Conservation (phyloP, 1,284 basidiomycete species). For the Entoloma clypeatum region DNA sequence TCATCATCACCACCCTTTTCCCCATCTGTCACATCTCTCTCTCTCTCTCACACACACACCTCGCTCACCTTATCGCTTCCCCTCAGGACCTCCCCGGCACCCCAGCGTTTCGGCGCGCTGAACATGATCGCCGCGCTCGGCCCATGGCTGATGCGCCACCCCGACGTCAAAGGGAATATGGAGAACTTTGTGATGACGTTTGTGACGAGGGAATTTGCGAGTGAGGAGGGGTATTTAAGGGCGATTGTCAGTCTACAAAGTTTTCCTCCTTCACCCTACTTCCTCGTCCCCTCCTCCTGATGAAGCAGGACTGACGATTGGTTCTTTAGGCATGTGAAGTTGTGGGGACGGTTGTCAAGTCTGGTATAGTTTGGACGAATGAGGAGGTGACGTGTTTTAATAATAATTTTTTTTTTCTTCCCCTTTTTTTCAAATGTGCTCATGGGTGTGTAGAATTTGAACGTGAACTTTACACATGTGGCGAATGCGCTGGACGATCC, state of each 20-base stretch:
- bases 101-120: conserved; percentile 77
- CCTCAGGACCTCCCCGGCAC: conserved; percentile 47
- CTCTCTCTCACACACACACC: background rate
- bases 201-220: conserved; percentile 68
- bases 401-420: conserved; percentile 5
- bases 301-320: too few species aligned
- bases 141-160: conserved; percentile 76
- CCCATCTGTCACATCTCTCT: too few species aligned
- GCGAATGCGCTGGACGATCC: conserved; percentile 65
- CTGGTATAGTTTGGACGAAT: conserved; percentile 61
- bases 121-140: conserved; percentile 76
- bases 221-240: conserved; percentile 66
- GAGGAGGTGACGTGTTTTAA: too few species aligned
- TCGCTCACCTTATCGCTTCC: conserved; percentile 5
- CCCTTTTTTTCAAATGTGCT: background rate
- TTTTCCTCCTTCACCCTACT: conserved; percentile 7
- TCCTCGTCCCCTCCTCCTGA: conserved; percentile 10
- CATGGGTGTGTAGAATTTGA: conserved; percentile 62
- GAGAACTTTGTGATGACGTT: conserved; percentile 72
- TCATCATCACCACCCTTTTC: too few species aligned
- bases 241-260: conserved; percentile 54
- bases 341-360: conserved; percentile 67
- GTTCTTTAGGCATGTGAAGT: conserved; percentile 87
- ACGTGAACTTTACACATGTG: conserved; percentile 59
- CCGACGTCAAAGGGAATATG: conserved; percentile 72